Evolutionary conservation across 2,329 filamentous ascomycete genomes (phyloP).

Genomic region (Colletotrichum orbiculare): DNA sequence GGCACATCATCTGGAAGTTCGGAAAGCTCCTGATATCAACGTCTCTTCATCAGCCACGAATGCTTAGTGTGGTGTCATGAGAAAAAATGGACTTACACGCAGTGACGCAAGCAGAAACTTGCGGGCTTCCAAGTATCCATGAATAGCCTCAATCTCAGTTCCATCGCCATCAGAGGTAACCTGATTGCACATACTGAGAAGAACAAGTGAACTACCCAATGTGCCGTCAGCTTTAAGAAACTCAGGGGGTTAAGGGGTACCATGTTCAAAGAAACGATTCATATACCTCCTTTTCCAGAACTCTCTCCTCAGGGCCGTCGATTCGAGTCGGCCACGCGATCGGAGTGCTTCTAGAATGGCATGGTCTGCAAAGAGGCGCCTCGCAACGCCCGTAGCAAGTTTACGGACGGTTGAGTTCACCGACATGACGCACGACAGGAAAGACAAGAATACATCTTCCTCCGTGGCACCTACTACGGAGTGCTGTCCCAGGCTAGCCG

Average conservation of each 20-base stretch:
- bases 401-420: conserved; percentile 60
- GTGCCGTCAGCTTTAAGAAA: conserved; percentile 33
- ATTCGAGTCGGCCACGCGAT: conserved; percentile 49
- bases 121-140: conserved; percentile 67
- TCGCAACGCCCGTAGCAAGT: conserved; percentile 59
- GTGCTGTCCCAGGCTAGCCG: conserved; percentile 28
- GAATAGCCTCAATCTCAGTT: conserved; percentile 58
- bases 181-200: conserved; percentile 62
- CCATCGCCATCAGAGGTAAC: conserved; percentile 56
- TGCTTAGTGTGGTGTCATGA: not conserved
- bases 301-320: conserved; percentile 52
- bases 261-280: not conserved
- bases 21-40: conserved; percentile 59
- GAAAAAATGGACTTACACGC: conserved; percentile 49
- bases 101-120: conserved; percentile 63
- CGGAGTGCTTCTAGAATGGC: conserved; percentile 49
- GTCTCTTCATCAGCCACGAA: not conserved
- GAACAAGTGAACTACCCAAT: conserved; percentile 52
- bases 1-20: conserved; percentile 64
- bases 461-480: conserved; percentile 3
- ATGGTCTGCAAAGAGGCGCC: conserved; percentile 57
- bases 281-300: conserved; percentile 65
- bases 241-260: not conserved
- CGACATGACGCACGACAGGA: conserved; percentile 66
- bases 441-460: conserved; percentile 60